Percentiles rank a stretch among this genome's conserved stretches.
Conservation (phyloP, 164 flowering plant species). For the Liquidambar formosana region DNA sequence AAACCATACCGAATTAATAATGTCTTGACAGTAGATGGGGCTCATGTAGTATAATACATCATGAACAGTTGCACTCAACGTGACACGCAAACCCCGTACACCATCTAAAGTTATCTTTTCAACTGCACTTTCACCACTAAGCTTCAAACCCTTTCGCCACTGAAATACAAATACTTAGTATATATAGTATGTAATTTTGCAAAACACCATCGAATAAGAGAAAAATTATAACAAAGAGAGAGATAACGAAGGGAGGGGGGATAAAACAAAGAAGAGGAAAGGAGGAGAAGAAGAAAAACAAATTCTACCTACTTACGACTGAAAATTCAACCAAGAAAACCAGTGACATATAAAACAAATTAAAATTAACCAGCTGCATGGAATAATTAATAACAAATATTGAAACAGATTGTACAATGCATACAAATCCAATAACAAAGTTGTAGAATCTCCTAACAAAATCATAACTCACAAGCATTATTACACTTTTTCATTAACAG, state of each 20-base stretch:
- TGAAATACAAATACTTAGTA: conserved; percentile 30
- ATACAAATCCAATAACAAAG: background rate
- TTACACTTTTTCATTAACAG: too few relatives aligned
- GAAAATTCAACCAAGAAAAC: background rate
- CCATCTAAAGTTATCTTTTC: conserved; percentile 91
- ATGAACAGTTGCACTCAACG: conserved; percentile 94
- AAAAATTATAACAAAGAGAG: background rate
- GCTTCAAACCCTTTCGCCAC: conserved; percentile 98
- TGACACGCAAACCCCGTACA: conserved; percentile 81
- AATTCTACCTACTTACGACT: background rate
- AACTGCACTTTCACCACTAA: conserved; percentile 91
- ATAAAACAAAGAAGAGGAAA: background rate
- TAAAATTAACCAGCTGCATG: background rate
- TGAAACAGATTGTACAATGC: background rate
- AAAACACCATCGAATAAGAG: background rate
- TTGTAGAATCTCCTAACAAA: background rate
- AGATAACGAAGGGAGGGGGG: background rate
- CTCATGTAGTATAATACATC: conserved; percentile 98
- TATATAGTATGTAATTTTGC: background rate
- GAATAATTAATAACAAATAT: background rate
- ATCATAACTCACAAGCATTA: too few relatives aligned
- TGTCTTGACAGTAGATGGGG: conserved; percentile 96
- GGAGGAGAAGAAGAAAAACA: background rate
- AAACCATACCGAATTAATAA: conserved; percentile 76
- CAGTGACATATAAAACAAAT: background rate